phyloP scores from a whole-genome alignment of 306 rosid genomes.

The Vigna radiata region DNA sequence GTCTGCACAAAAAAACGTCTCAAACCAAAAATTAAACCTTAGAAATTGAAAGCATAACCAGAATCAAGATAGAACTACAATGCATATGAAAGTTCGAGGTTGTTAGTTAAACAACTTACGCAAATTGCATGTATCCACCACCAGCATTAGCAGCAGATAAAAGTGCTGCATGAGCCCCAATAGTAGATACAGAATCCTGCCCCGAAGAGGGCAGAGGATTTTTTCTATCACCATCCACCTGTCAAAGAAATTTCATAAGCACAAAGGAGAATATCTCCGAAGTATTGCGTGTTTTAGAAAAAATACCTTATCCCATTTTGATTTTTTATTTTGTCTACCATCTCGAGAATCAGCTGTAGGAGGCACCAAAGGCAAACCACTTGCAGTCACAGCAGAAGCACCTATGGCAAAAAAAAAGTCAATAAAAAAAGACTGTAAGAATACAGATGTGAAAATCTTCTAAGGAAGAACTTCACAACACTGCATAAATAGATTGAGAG shows the following conservation, averaged over 20 bases:
- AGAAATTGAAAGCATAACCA: constrained; percentile 16
- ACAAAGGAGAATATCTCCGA: constrained; percentile 24
- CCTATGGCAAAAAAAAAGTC: constrained; percentile 49
- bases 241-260: constrained; percentile 41
- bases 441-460: constrained; percentile 26
- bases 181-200: constrained; percentile 67
- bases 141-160: constrained; percentile 79
- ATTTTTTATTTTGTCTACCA: constrained; percentile 66
- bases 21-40: constrained; percentile 18
- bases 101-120: constrained; percentile 58
- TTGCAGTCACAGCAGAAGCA: constrained; percentile 48
- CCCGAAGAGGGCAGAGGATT: constrained; percentile 68
- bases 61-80: constrained; percentile 22
- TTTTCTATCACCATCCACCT: constrained; percentile 83
- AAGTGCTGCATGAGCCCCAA: constrained; percentile 72
- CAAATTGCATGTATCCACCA: constrained; percentile 85
- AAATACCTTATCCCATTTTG: constrained; percentile 69
- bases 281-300: constrained; percentile 19
- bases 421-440: constrained; percentile 30
- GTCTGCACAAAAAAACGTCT: constrained; percentile 4
- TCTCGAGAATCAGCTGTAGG: constrained; percentile 67
- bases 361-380: constrained; percentile 61
- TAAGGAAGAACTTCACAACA: constrained; percentile 36
- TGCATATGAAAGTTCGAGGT: constrained; percentile 24
- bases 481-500: constrained; percentile 21